These are phyloP conservation scores for Penicillium salamii DNA, from an alignment of 495 filamentous ascomycete genomes.

Conservation along the genomic window DNA sequence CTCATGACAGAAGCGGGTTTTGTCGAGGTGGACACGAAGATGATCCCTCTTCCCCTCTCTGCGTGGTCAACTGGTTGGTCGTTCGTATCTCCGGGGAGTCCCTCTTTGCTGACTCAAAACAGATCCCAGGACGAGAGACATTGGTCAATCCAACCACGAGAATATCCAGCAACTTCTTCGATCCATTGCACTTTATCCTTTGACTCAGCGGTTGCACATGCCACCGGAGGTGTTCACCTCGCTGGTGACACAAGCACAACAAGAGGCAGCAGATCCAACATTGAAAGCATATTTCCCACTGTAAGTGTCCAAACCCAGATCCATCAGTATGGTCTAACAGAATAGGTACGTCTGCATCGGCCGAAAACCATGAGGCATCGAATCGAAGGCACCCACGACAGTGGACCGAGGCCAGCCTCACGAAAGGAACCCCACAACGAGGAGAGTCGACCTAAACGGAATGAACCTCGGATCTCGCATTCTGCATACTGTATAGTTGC, in stretches of 20 bases:
- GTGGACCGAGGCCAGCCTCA: neutral
- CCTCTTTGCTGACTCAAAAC: slow-evolving; percentile 3
- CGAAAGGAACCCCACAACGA: neutral
- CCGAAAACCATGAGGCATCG: slow-evolving; percentile 38
- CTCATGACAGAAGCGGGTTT: slow-evolving; percentile 69
- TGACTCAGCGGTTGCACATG: slow-evolving; percentile 58
- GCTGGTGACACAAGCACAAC: slow-evolving; percentile 62
- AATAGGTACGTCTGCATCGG: slow-evolving; percentile 59
- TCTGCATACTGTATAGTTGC: neutral
- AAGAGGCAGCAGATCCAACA: slow-evolving; percentile 61
- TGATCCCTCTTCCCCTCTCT: slow-evolving; percentile 72
- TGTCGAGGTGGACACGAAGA: slow-evolving; percentile 64
- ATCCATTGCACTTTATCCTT: slow-evolving; percentile 62
- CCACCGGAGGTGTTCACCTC: slow-evolving; percentile 58
- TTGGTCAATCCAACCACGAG: slow-evolving; percentile 59
- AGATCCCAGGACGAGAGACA: slow-evolving; percentile 61
- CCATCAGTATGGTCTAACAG: slow-evolving; percentile 12
- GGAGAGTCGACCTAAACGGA: too few relatives aligned
- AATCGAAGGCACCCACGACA: neutral
- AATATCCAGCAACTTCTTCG: slow-evolving; percentile 60
- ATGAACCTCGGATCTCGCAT: neutral
- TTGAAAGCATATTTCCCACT: slow-evolving; percentile 77
- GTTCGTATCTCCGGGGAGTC: neutral
- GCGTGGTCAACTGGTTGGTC: slow-evolving; percentile 68
- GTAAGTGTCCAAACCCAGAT: slow-evolving; percentile 41